Base-by-base conservation (phyloP, 768 basidiomycete genomes). In the Trametes cubensis region DNA sequence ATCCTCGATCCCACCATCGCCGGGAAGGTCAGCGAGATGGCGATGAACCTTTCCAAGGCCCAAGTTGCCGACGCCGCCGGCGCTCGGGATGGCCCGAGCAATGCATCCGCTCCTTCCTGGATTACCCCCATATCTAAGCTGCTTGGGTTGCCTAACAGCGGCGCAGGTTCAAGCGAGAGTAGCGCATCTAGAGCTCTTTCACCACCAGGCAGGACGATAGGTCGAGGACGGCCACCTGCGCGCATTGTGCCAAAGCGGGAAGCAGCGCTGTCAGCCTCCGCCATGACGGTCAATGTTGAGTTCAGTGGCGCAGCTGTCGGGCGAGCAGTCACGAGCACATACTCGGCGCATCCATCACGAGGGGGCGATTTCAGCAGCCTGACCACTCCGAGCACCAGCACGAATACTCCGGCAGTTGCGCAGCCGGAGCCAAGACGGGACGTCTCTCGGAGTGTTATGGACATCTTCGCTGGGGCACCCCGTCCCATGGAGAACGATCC, bases 201-300 rank as follows among this genome's bases (percentile, higher is more conserved):
- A 3, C 65, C 66, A 17, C 70, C 70, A 18, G 50, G 50, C 0
- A 63, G 68, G 4, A 60, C 68, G 6, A 61, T 60, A 10, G 69
- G 62, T 26, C 71, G 70, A 38, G 71, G 66, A n/a, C 72, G 72
- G 0, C 62, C 69, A n/a, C 70, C 75, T n/a, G 40, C 79, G 15
- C 81, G 85, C 26, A 74, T 84, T 6, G 88, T 86, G 23, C 92
- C 89, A 2, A 98, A 98, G 72, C 81, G 90, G 26, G 84, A 85
- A 0, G 90, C 95, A 2, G 93, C 92, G 13, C 83, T 94, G 30
- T 87, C 90, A 13, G 93, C 97, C 11, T 92, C 92, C 21, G 81
- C 91, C 2, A 95, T 92, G 51, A 95, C 94, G 1, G 95, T 98
- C 67, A 97, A 95, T 61, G 96, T 99, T 58, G 95, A 97, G 78